Percentiles rank a stretch among this genome's conserved stretches.
These are phyloP conservation scores for Diplodia mutila DNA, from an alignment of 2,329 filamentous ascomycete species.

Conservation along the genomic window DNA sequence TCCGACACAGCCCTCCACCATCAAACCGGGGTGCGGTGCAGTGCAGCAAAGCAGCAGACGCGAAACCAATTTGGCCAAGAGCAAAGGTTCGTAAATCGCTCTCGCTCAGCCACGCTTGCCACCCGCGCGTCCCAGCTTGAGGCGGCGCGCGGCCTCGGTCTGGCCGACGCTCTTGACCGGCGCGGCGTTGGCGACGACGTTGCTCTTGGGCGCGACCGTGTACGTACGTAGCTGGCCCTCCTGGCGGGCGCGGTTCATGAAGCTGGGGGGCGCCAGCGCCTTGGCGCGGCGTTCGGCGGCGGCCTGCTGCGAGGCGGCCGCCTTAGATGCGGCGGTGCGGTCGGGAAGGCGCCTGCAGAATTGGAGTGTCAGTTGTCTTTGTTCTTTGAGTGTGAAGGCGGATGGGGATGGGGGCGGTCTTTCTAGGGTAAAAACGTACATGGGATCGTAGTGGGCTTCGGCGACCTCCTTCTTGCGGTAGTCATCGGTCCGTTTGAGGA, in stretches of 20 bases:
- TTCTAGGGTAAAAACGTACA: constrained; percentile 37
- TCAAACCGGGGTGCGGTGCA: too few relatives aligned
- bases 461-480: constrained; percentile 83
- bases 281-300: constrained; percentile 30
- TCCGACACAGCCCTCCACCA: not conserved
- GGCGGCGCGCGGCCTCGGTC: constrained; percentile 14
- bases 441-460: constrained; percentile 63
- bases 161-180: not conserved
- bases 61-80: too few relatives aligned
- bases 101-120: constrained; percentile 9
- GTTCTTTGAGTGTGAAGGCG: not conserved
- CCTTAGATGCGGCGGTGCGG: constrained; percentile 32
- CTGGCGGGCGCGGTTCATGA: constrained; percentile 62
- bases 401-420: not conserved
- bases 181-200: constrained; percentile 30
- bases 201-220: constrained; percentile 65
- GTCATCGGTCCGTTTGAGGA: constrained; percentile 90
- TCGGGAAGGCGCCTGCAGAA: constrained; percentile 35
- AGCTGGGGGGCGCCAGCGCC: constrained; percentile 41
- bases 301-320: constrained; percentile 38
- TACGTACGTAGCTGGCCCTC: constrained; percentile 64
- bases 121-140: constrained; percentile 23
- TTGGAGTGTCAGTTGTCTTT: constrained; percentile 30
- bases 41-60: not conserved
- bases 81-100: not conserved